Conservation (phyloP, 768 basidiomycete species). For the Russula sp. region DNA sequence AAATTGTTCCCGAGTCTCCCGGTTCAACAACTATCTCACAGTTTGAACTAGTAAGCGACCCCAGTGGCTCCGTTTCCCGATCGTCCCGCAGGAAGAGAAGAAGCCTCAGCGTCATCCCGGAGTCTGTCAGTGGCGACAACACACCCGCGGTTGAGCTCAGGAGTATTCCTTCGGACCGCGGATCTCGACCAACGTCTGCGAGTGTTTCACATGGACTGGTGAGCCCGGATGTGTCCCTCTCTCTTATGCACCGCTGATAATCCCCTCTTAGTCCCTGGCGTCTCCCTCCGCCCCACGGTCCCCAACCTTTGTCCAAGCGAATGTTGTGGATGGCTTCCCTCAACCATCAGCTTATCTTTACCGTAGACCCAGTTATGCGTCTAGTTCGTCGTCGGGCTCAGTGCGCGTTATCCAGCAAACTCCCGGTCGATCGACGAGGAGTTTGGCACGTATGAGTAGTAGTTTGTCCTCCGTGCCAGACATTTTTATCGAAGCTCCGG, state of each 20-base stretch:
- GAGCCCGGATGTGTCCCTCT: background rate
- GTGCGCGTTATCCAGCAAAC: constrained; percentile 9
- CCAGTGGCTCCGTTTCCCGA: constrained; percentile 18
- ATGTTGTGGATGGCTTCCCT: background rate
- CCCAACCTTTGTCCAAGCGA: constrained; percentile 10
- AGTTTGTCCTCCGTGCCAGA: constrained; percentile 26
- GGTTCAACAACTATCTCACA: constrained; percentile 31
- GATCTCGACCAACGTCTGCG: constrained; percentile 20
- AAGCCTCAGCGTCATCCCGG: constrained; percentile 27
- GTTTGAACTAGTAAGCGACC: constrained; percentile 30
- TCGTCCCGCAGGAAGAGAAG: constrained; percentile 22
- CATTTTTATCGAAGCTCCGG: constrained; percentile 23
- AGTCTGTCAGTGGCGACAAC: constrained; percentile 26
- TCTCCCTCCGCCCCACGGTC: constrained; percentile 4
- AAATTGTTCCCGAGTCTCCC: constrained; percentile 22
- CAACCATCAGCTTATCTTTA: constrained; percentile 22
- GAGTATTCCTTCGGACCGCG: constrained; percentile 20
- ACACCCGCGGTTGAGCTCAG: constrained; percentile 24
- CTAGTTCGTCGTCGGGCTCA: constrained; percentile 20
- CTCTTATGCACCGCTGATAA: background rate
- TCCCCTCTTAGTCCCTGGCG: background rate
- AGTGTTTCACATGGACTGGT: constrained; percentile 16
- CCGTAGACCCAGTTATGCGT: constrained; percentile 27
- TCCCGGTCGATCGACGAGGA: constrained; percentile 21
- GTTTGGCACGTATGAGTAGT: constrained; percentile 17